These are phyloP conservation scores for Suhomyces sp. DNA, from an alignment of 805 yeast genomes.

Conservation along the genomic window DNA sequence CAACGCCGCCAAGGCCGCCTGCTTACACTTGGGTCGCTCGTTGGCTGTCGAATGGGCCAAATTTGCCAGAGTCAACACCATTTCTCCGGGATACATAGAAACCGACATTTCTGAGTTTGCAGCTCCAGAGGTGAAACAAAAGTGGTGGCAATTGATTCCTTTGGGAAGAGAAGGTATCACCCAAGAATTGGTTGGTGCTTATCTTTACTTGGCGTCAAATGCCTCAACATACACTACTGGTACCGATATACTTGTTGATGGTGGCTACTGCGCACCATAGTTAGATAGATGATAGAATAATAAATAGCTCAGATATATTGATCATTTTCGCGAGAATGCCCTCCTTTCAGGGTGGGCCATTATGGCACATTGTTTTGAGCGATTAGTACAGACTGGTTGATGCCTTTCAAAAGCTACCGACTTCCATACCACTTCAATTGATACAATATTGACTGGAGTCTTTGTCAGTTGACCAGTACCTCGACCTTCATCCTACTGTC, in stretches of 20 bases:
- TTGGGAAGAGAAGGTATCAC: slow-evolving; percentile 46
- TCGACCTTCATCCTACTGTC: background rate
- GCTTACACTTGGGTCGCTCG: slow-evolving; percentile 41
- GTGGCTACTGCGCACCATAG: slow-evolving; percentile 36
- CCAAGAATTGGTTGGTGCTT: slow-evolving; percentile 46
- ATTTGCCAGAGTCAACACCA: slow-evolving; percentile 41
- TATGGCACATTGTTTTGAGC: too few relatives aligned
- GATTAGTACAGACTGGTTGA: too few relatives aligned
- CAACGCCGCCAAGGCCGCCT: slow-evolving; percentile 47
- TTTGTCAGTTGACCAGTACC: too few relatives aligned
- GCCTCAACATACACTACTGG: slow-evolving; percentile 46
- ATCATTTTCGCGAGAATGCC: background rate
- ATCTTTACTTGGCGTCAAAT: slow-evolving; percentile 43
- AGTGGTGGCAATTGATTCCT: slow-evolving; percentile 42
- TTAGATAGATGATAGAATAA: background rate
- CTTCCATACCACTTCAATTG: too few relatives aligned
- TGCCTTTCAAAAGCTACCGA: too few relatives aligned
- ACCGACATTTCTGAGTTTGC: slow-evolving; percentile 42
- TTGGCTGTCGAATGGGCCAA: slow-evolving; percentile 50
- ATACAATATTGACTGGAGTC: too few relatives aligned
- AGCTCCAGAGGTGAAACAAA: slow-evolving; percentile 27
- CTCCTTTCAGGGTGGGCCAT: too few relatives aligned
- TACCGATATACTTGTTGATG: slow-evolving; percentile 44
- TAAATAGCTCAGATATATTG: background rate
- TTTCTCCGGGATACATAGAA: slow-evolving; percentile 43